Percentiles rank a stretch among this genome's conserved stretches.
phyloP scores from a whole-genome alignment of 768 basidiomycete genomes.

The Nidularia sp. region DNA sequence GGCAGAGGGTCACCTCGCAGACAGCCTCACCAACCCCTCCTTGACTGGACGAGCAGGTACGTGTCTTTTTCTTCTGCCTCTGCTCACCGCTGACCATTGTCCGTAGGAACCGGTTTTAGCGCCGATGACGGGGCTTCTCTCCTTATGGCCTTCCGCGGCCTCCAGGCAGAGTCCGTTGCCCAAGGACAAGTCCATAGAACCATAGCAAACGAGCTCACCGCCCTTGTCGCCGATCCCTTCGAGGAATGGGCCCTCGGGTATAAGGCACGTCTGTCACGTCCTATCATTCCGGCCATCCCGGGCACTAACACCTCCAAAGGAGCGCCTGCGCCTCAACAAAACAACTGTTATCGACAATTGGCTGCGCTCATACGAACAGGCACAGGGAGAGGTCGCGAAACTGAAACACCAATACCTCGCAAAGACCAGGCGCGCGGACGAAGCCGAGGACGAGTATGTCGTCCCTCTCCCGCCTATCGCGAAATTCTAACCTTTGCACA shows the following conservation, averaged over 20 bases:
- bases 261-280: constrained; percentile 40
- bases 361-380: constrained; percentile 68
- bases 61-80: constrained; percentile 4
- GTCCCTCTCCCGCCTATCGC: constrained; percentile 8
- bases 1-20: constrained; percentile 66
- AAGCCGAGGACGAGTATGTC: constrained; percentile 90
- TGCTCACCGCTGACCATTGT: constrained; percentile 5
- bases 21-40: constrained; percentile 47
- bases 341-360: constrained; percentile 59
- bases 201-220: constrained; percentile 71
- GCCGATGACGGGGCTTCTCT: constrained; percentile 86
- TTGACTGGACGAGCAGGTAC: constrained; percentile 47
- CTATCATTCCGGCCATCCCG: no score
- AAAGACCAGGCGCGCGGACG: constrained; percentile 83
- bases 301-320: constrained; percentile 27
- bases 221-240: constrained; percentile 78
- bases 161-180: constrained; percentile 65
- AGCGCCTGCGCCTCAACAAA: constrained; percentile 57
- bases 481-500: constrained; percentile 21
- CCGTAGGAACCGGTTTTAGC: constrained; percentile 58
- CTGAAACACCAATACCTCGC: constrained; percentile 73
- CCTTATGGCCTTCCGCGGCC: constrained; percentile 72
- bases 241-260: constrained; percentile 73
- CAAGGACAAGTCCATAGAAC: constrained; percentile 75
- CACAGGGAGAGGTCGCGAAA: constrained; percentile 62